These are phyloP conservation scores for Paxillus involutus DNA, from an alignment of 768 basidiomycete species.

Conservation along the genomic window DNA sequence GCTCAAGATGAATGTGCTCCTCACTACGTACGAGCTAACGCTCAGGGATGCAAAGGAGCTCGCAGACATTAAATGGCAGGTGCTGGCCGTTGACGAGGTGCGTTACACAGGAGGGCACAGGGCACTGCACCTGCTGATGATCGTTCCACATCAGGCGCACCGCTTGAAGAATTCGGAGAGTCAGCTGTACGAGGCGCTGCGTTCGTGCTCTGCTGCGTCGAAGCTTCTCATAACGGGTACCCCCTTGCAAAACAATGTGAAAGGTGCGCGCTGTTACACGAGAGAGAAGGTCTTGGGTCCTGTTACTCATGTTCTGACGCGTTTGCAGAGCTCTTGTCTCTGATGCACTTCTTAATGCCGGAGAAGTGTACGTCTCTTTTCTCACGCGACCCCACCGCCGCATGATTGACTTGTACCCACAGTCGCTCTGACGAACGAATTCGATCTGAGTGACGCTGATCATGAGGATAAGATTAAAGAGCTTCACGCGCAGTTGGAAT, in stretches of 20 bases:
- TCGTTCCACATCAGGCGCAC: constrained; percentile 64
- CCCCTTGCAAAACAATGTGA: constrained; percentile 98
- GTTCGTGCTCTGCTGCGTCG: constrained; percentile 84
- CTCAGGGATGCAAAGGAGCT: constrained; percentile 88
- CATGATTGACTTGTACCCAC: constrained; percentile 12
- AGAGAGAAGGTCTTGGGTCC: background rate
- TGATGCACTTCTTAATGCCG: constrained; percentile 99
- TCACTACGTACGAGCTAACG: constrained; percentile 97
- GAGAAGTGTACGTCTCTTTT: constrained; percentile 74
- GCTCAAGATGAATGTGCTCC: constrained; percentile 93
- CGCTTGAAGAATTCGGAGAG: constrained; percentile 98
- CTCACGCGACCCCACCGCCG: background rate
- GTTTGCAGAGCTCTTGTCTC: constrained; percentile 77
- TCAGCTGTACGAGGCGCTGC: constrained; percentile 92
- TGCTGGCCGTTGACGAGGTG: constrained; percentile 93
- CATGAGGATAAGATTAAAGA: constrained; percentile 96
- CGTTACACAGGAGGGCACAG: constrained; percentile 13
- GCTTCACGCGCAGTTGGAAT: constrained; percentile 88
- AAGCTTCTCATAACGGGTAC: constrained; percentile 98
- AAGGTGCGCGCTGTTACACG: constrained; percentile 54
- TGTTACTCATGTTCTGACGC: constrained; percentile 8
- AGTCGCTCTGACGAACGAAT: constrained; percentile 94
- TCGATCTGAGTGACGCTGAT: constrained; percentile 90
- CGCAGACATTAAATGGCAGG: constrained; percentile 95
- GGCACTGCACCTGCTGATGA: constrained; percentile 13